Evolutionary conservation across 2,329 filamentous ascomycete species (phyloP), one percentile per base, ranked within the genome.

Genomic region (Dothistroma septosporum): DNA sequence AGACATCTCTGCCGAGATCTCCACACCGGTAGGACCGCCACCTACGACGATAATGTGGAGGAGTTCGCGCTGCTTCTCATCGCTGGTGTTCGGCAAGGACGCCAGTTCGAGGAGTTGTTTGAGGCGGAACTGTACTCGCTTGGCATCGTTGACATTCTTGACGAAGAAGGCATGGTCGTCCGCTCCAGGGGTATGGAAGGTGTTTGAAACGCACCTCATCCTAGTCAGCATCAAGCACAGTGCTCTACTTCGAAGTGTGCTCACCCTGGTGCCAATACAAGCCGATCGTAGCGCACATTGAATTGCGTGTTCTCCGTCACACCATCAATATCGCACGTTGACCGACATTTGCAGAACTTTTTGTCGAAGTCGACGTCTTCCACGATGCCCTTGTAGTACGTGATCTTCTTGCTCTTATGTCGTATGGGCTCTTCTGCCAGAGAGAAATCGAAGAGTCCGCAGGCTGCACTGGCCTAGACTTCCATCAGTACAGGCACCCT

Each of bases 341-440:
- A 72, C 24, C 69, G 70, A 65, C 77, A 79, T 16, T 62, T 69
- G 37, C 77, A 68, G 0, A 61, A 68, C 32, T 72, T 73, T 8
- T 63, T 60, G 0, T 73, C 65, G 22, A 79, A 74, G 63, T 79
- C 74, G 44, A 79, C 72, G 55, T 62, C 58, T 16, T 73, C 63
- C 2, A 76, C 77, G 28, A 68, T 69, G 22, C 76, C 77, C 56
- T 68, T 64, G 55, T 62, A 64, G 55, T 67, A 69, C 10, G 59
- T 55, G 22, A 69, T 61, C 3, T 59, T 53, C 59, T 64, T 62
- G 57, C 61, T 49, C 64, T 80, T 78, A 68, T 76, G 72, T 16
- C 77, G 70, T 12, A 80, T 67, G 0, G 77, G 76, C 63, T 79
- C 77, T 61, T 79, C 77, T 10, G 77, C 77, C 0, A 79, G 71